Conservation (phyloP, 176 grass and related monocot genomes). For the Themeda triandra region DNA sequence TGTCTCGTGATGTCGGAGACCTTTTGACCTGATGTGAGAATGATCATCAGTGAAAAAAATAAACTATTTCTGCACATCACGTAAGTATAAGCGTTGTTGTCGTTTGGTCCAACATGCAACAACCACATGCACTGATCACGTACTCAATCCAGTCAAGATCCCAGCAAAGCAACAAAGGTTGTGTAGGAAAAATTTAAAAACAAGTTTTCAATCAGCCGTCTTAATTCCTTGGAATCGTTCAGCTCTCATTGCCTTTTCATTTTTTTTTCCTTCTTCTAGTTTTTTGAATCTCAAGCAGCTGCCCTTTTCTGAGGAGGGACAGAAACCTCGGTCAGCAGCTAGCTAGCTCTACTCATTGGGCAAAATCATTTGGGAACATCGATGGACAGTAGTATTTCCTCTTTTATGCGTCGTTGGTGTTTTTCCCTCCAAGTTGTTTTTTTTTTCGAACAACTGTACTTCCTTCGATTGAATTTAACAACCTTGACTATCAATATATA, state of each 20-base stretch:
- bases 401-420: neutral
- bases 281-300: neutral
- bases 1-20: neutral
- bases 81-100: neutral
- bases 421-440: neutral
- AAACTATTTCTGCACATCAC: neutral
- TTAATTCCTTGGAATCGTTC: neutral
- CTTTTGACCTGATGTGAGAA: conserved; percentile 25
- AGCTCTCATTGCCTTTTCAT: neutral
- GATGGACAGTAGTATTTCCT: neutral
- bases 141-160: conserved; percentile 2
- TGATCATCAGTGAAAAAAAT: neutral
- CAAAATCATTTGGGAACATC: neutral
- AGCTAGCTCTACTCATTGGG: neutral
- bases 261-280: neutral
- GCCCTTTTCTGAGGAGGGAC: neutral
- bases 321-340: neutral
- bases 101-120: conserved; percentile 17
- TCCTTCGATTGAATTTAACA: neutral
- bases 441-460: neutral
- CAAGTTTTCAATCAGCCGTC: neutral
- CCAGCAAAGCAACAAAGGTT: neutral
- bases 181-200: neutral
- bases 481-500: neutral
- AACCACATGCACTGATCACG: neutral